These are phyloP conservation scores for Dryadomyces quercus-mongolicae DNA, from an alignment of 2,329 filamentous ascomycete genomes.

Conservation along the genomic window DNA sequence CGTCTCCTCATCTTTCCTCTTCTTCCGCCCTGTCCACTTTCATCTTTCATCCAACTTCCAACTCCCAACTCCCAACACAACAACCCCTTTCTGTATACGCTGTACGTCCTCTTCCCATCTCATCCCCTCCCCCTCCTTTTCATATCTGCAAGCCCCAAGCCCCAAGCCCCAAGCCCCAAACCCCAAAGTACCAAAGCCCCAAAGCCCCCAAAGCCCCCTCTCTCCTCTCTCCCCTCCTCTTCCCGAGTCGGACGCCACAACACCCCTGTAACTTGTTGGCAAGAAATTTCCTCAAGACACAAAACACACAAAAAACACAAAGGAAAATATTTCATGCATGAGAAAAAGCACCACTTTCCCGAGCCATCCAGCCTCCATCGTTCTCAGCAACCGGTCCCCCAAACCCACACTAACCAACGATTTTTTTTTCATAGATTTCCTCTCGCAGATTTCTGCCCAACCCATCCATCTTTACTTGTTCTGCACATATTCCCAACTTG, in stretches of 20 bases:
- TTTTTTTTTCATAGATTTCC: slow-evolving; percentile 8
- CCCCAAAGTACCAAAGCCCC: too few species aligned
- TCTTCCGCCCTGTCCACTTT: neutral
- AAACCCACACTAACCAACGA: slow-evolving; percentile 10
- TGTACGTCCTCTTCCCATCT: neutral
- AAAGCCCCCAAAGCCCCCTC: neutral
- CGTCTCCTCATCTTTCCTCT: neutral
- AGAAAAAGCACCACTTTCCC: slow-evolving; percentile 1
- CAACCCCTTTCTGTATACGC: neutral
- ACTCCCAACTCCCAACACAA: too few species aligned
- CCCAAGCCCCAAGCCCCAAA: too few species aligned
- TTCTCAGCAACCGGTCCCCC: slow-evolving; percentile 1
- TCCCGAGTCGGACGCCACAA: too few species aligned
- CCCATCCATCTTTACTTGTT: slow-evolving; percentile 3
- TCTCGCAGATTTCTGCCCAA: slow-evolving; percentile 9
- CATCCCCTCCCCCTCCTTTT: neutral
- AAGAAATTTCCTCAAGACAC: neutral
- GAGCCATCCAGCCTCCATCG: slow-evolving; percentile 10
- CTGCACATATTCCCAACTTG: slow-evolving; percentile 1
- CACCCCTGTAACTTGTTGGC: neutral
- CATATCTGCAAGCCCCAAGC: neutral
- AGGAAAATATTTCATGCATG: neutral
- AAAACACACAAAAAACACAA: neutral
- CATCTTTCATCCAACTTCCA: neutral
- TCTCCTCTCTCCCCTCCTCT: neutral